A percentile compares a stretch with the other conserved stretches of the same genome.
These are phyloP conservation scores for Diaporthe ilicicola DNA, from an alignment of 2,329 filamentous ascomycete genomes.

Conservation along the genomic window DNA sequence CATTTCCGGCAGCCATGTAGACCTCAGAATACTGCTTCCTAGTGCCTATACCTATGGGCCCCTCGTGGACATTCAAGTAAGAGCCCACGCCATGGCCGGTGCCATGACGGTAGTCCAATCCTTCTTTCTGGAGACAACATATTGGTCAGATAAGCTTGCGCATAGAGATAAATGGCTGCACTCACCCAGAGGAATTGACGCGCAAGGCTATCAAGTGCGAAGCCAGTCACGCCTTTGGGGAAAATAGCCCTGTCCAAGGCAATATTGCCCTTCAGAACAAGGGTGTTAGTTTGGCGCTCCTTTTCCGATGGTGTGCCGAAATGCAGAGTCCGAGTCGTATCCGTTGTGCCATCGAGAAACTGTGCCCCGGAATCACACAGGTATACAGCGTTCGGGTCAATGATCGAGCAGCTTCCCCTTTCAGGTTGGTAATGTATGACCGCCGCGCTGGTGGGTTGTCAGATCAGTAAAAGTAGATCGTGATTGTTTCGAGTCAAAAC, in stretches of 20 bases:
- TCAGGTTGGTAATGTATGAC: constrained; percentile 97
- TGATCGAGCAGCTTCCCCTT: constrained; percentile 78
- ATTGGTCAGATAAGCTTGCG: constrained; percentile 35
- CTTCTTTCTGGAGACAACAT: constrained; percentile 64
- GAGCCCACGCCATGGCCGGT: constrained; percentile 97
- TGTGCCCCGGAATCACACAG: constrained; percentile 98
- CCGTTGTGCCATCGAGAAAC: constrained; percentile 93
- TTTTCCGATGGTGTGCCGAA: constrained; percentile 85
- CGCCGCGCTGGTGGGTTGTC: constrained; percentile 73
- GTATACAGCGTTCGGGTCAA: constrained; percentile 88
- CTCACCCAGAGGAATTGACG: constrained; percentile 90
- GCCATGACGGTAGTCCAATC: constrained; percentile 94
- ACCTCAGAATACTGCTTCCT: constrained; percentile 92
- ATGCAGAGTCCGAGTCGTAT: constrained; percentile 92
- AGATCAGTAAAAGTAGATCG: background rate
- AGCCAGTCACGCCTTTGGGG: constrained; percentile 94
- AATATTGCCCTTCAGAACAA: constrained; percentile 95
- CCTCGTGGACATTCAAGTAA: constrained; percentile 96
- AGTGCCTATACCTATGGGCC: constrained; percentile 94
- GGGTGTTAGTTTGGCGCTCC: constrained; percentile 89
- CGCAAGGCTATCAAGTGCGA: constrained; percentile 86
- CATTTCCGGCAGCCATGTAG: constrained; percentile 87
- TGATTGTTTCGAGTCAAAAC: constrained; percentile 38
- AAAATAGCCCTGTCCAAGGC: constrained; percentile 87
- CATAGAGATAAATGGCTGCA: background rate